A percentile compares a stretch with the other conserved stretches of the same genome.
These are phyloP conservation scores for Phlebiopsis flavidoalba DNA, from an alignment of 768 basidiomycete species.

Conservation along the genomic window DNA sequence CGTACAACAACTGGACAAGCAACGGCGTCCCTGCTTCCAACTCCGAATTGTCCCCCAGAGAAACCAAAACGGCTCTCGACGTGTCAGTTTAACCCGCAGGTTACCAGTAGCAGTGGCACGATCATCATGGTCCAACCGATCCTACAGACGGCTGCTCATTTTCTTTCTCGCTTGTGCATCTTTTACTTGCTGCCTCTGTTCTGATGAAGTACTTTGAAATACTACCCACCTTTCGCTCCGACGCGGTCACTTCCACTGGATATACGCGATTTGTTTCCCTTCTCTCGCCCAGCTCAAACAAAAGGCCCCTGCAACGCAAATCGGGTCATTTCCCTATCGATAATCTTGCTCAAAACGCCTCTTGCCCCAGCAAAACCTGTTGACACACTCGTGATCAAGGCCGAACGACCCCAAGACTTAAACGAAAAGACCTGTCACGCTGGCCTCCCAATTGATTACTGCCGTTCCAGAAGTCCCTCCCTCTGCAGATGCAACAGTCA, in stretches of 20 bases:
- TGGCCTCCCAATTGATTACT: constrained; percentile 33
- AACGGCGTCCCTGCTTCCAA: not conserved
- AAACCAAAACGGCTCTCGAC: not conserved
- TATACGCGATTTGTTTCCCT: not conserved
- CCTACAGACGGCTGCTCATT: not conserved
- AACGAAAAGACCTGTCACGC: constrained; percentile 1
- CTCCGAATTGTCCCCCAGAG: not conserved
- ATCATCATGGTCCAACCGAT: not conserved
- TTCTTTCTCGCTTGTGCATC: not conserved
- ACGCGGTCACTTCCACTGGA: not conserved
- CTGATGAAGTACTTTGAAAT: not conserved
- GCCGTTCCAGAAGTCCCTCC: constrained; percentile 25
- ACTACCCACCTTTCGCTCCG: not conserved
- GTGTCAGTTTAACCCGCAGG: not conserved
- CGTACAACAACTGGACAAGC: not conserved
- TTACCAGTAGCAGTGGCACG: not conserved
- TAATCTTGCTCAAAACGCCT: not conserved
- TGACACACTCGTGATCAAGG: not conserved
- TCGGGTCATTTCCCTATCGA: not conserved
- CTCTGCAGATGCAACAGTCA: not conserved
- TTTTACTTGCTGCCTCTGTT: not conserved
- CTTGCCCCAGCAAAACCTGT: not conserved
- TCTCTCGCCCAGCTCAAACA: not conserved
- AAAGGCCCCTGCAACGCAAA: not conserved
- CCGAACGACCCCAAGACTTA: not conserved